phyloP scores from a whole-genome alignment of 768 basidiomycete species.

The Tricholoma flavovirens region DNA sequence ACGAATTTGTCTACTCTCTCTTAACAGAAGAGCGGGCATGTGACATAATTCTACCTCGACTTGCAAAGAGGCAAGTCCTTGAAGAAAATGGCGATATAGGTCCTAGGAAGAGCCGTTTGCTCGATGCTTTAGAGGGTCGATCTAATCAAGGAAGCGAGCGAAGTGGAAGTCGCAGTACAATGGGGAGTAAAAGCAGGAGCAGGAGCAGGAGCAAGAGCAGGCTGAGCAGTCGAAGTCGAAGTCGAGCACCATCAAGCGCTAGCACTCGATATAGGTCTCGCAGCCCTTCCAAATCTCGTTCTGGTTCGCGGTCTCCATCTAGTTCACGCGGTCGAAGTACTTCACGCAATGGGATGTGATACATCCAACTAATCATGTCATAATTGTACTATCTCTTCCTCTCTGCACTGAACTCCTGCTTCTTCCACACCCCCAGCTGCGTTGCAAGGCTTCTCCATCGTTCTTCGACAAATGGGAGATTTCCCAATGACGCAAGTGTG shows the following conservation, averaged over 20 bases:
- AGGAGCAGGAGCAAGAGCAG: constrained; percentile 4
- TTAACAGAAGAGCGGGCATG: constrained; percentile 89
- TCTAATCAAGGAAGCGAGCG: constrained; percentile 46
- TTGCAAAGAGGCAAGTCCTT: constrained; percentile 77
- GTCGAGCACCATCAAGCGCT: constrained; percentile 36
- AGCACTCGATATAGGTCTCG: constrained; percentile 61
- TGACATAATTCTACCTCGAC: constrained; percentile 90
- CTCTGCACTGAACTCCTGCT: constrained; percentile 36
- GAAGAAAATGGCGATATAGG: constrained; percentile 92
- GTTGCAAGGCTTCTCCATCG: constrained; percentile 63
- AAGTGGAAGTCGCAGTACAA: constrained; percentile 35
- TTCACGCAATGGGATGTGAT: constrained; percentile 49
- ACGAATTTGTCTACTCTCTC: constrained; percentile 85
- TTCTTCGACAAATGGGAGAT: constrained; percentile 57
- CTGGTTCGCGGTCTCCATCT: no score
- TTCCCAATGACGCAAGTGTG: constrained; percentile 45
- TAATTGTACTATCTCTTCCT: constrained; percentile 30
- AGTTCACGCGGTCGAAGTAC: constrained; percentile 53
- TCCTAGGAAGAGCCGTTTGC: constrained; percentile 77
- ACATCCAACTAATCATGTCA: constrained; percentile 11
- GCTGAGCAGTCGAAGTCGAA: constrained; percentile 14
- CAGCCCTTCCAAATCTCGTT: constrained; percentile 49
- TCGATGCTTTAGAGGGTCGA: constrained; percentile 81
- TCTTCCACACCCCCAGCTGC: constrained; percentile 54
- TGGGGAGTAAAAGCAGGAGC: constrained; percentile 30